phyloP scores from a whole-genome alignment of 176 grass and related monocot genomes.

The Lolium perenne region DNA sequence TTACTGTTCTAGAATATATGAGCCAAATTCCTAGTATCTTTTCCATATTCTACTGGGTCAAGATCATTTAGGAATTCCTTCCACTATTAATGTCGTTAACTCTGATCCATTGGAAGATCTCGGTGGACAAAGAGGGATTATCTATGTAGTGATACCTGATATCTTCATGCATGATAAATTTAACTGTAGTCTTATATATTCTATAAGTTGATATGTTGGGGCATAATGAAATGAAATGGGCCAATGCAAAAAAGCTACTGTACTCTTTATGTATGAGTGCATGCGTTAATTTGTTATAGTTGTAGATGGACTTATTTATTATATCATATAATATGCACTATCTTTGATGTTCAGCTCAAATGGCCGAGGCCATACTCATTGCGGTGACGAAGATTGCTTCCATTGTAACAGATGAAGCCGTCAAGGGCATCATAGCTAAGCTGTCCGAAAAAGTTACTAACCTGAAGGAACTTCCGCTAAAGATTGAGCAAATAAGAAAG shows the following conservation, averaged over 20 bases:
- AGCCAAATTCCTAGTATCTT: no score
- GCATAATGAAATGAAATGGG: no score
- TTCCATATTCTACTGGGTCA: no score
- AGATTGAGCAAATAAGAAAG: constrained; percentile 19
- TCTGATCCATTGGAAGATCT: no score
- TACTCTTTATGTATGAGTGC: not conserved
- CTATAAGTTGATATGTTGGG: no score
- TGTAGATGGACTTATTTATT: not conserved
- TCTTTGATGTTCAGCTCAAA: constrained; percentile 34
- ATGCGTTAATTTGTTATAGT: not conserved
- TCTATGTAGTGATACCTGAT: no score
- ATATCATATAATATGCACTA: not conserved
- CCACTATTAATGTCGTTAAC: no score
- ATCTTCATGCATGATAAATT: no score
- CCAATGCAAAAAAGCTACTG: not conserved
- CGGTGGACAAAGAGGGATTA: no score
- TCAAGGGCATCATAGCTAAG: constrained; percentile 4
- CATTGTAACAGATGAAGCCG: not conserved
- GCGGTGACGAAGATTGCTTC: constrained; percentile 24
- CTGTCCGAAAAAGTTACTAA: constrained; percentile 38
- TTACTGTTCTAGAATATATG: no score
- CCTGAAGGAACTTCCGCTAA: constrained; percentile 28
- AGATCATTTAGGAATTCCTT: no score
- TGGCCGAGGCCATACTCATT: constrained; percentile 44
- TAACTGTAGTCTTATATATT: no score